Evolutionary conservation across 1,284 basidiomycete genomes (phyloP), one percentile per base, ranked within the genome.

Genomic region (Coniophora puteana): DNA sequence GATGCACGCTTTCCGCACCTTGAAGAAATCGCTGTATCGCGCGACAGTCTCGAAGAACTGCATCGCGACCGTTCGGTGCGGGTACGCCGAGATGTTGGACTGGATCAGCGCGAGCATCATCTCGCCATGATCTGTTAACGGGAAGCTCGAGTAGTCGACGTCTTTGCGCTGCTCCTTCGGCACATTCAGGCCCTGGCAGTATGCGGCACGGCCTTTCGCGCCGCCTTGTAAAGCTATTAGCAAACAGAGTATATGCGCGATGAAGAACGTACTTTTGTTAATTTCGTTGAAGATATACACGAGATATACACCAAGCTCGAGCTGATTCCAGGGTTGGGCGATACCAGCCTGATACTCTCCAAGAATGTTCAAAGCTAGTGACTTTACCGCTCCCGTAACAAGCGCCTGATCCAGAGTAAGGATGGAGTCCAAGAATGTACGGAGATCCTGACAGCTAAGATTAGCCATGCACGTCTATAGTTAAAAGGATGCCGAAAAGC

Each of bases 11-110:
- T 87, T 85, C 48, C 91, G 83, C 25, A 93, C 81, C 63, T 90
- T 93, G 80, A 98, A 99, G 63, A 98, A 98, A 58, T 98, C 93
- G 28, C 84, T 80, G 61, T 99, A 99, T 41, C 97, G 81, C 12
- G 92, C 82, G 8, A 82, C 78, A 17, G 90, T 90, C 66, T 99
- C 96, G 52, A 98, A 98, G 66, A 89, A 96, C 57, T 95, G 92
- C 62, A 97, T 75, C 11, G 82, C 74, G n/a, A 98, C 95, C 8
- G 85, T 77, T 20, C 86, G 83, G 63, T 97, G 87, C 2, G 91
- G 90, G 66, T 88, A 94, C 1, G 75, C 72, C 3, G 86, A 83
- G 34, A 99, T 83, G 16, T 85, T 83, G 21, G 90, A 93, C 50
- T 87, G 78, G 31, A 96, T 81, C 39, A 95, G 79, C 5, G 86